Evolutionary conservation across 345 rosid species (phyloP).

Genomic region (rapeseed (Brassica napus)): Da-Ae NC_063444.1:640001-640500

Average conservation of each 20-base stretch:
- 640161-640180: neutral
- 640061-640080: neutral
- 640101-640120: neutral
- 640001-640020: neutral
- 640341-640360: conserved; percentile 29
- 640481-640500: conserved; percentile 21
- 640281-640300: conserved; percentile 25
- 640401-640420: conserved; percentile 3
- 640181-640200: neutral
- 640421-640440: conserved; percentile 18
- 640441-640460: conserved; percentile 14
- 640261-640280: neutral
- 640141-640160: neutral
- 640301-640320: conserved; percentile 23
- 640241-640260: conserved; percentile 5
- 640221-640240: neutral
- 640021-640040: neutral
- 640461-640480: conserved; percentile 15
- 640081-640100: neutral
- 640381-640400: neutral
- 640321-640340: neutral
- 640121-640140: neutral
- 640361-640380: neutral
- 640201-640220: neutral
- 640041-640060: neutral